A percentile compares a stretch with the other conserved stretches of the same genome.
Conservation (phyloP, 257 asterid species). For the Plantago major region DNA sequence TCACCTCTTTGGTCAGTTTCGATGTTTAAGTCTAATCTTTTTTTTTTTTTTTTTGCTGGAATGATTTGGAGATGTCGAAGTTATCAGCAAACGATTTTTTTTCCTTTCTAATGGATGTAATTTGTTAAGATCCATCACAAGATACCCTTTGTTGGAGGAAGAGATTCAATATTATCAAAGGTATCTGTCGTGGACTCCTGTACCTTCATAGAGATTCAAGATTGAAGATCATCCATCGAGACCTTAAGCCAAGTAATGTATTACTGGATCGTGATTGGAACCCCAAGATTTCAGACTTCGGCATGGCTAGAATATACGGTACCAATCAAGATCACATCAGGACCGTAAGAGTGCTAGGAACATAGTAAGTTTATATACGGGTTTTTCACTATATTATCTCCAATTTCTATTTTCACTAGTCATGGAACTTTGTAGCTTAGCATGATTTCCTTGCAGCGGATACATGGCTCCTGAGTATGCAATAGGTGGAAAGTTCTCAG, state of each 20-base stretch:
- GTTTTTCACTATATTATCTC: no score
- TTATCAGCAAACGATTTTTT: no score
- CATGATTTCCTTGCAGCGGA: constrained; percentile 46
- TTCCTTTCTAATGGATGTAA: no score
- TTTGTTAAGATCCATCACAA: constrained; percentile 27
- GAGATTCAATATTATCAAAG: constrained; percentile 33
- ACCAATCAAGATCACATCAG: constrained; percentile 50
- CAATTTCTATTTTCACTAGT: no score
- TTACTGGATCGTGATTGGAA: constrained; percentile 45
- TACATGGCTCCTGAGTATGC: no score
- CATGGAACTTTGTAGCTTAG: no score
- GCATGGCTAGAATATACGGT: constrained; percentile 50
- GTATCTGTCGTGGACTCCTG: constrained; percentile 55
- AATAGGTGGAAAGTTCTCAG: constrained; percentile 57
- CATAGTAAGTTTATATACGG: constrained; percentile 60
- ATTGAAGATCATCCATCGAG: constrained; percentile 44
- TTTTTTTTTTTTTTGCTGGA: no score
- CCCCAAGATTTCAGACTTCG: constrained; percentile 71
- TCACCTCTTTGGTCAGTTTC: constrained; percentile 5
- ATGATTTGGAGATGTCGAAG: no score
- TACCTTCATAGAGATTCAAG: constrained; percentile 61
- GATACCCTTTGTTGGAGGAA: constrained; percentile 35
- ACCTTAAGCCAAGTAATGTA: no score
- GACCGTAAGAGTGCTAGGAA: constrained; percentile 57
- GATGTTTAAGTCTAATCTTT: no score